Conservation (phyloP, 1,139 yeast genomes). For the Ogataea hybrid region DNA sequence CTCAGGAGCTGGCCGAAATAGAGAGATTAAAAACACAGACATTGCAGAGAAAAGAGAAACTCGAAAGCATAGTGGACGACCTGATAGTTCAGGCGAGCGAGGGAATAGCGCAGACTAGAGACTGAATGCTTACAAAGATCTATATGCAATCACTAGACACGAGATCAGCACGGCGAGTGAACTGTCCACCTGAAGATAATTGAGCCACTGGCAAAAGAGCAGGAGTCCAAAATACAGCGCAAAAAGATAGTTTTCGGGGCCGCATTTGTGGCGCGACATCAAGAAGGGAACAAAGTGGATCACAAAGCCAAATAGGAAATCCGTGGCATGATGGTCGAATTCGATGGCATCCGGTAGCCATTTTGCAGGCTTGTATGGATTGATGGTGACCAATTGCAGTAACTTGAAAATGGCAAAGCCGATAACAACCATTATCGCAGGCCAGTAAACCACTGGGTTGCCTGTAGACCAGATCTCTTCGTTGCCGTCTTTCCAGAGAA, state of each 20-base stretch:
- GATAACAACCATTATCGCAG: slow-evolving; percentile 22
- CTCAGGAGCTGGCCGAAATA: slow-evolving; percentile 57
- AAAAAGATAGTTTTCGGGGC: slow-evolving; percentile 61
- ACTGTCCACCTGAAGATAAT: slow-evolving; percentile 30
- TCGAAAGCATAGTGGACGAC: slow-evolving; percentile 65
- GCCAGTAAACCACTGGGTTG: slow-evolving; percentile 53
- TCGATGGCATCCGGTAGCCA: slow-evolving; percentile 9
- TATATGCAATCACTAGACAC: slow-evolving; percentile 38
- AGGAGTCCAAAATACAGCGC: slow-evolving; percentile 59
- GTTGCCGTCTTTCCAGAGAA: slow-evolving; percentile 46
- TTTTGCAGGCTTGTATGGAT: slow-evolving; percentile 20
- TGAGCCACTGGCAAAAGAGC: slow-evolving; percentile 48
- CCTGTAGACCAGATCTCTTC: slow-evolving; percentile 54
- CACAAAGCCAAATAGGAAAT: slow-evolving; percentile 49
- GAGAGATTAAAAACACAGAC: slow-evolving; percentile 60
- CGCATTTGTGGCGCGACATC: slow-evolving; percentile 53
- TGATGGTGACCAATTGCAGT: slow-evolving; percentile 18
- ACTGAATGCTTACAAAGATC: slow-evolving; percentile 27
- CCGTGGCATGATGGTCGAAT: slow-evolving; percentile 23
- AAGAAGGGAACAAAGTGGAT: slow-evolving; percentile 54
- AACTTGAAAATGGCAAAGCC: slow-evolving; percentile 17
- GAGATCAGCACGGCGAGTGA: slow-evolving; percentile 33
- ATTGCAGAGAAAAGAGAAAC: slow-evolving; percentile 61
- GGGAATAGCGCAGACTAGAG: slow-evolving; percentile 44
- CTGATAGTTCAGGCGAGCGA: slow-evolving; percentile 62